Evolutionary conservation across 768 basidiomycete species (phyloP).

Genomic region (Kondoa subrosea): DNA sequence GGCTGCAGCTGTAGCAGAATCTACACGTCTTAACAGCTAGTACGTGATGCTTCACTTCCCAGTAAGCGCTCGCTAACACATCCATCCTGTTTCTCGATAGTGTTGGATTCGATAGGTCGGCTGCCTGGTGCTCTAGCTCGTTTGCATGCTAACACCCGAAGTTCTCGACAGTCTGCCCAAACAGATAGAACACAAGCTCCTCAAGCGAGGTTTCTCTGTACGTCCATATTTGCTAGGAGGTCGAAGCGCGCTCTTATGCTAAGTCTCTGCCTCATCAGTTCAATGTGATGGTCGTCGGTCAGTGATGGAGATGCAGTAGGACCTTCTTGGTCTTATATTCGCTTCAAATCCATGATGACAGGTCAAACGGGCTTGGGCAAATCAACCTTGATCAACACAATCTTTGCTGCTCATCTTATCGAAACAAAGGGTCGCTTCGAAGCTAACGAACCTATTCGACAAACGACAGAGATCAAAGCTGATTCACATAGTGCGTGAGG

Average conservation of each 20-base stretch:
- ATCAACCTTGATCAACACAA: slow-evolving; percentile 95
- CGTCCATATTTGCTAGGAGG: background rate
- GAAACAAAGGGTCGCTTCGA: slow-evolving; percentile 89
- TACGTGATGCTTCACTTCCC: background rate
- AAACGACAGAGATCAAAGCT: slow-evolving; percentile 92
- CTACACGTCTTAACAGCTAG: background rate
- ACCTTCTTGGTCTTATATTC: background rate
- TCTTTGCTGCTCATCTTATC: slow-evolving; percentile 95
- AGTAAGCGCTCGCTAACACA: background rate
- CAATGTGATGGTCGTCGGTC: slow-evolving; percentile 93
- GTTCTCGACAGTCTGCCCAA: slow-evolving; percentile 35
- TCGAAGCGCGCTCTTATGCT: too few relatives aligned
- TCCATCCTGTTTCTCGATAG: background rate
- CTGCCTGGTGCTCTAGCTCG: background rate
- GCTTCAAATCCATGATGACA: slow-evolving; percentile 30
- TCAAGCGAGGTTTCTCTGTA: slow-evolving; percentile 79
- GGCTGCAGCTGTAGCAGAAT: background rate
- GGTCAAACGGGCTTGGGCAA: slow-evolving; percentile 97
- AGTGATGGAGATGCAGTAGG: slow-evolving; percentile 13
- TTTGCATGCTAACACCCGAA: background rate
- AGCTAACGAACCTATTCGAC: slow-evolving; percentile 71
- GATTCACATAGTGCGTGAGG: slow-evolving; percentile 66
- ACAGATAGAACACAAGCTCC: slow-evolving; percentile 96
- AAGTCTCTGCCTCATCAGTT: slow-evolving; percentile 40
- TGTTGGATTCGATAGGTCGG: slow-evolving; percentile 8